Base-by-base conservation (phyloP, 2,329 filamentous ascomycete species). In the Colletotrichum somersetense region DNA sequence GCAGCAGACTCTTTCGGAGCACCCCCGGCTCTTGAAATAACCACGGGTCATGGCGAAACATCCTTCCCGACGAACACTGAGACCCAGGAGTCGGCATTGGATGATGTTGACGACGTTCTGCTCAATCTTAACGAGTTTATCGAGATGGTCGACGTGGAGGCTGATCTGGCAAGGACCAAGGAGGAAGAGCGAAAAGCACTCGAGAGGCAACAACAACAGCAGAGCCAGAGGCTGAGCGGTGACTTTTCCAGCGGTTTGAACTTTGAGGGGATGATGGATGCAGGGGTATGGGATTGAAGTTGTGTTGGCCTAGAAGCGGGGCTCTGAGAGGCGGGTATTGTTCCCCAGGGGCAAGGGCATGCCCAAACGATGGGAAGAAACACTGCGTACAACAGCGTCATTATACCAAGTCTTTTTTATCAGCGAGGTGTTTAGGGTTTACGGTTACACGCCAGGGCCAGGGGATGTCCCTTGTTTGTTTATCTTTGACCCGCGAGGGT, bases 21-120 rank as follows among this genome's bases (percentile, higher is more conserved):
- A 69, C 30, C 38, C 3, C 30, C 8, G 11, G 70, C 55, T 7
- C 40, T 46, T 0, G 66, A 71, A 71, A 76, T 56, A 35, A 73
- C 67, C 44, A 74, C 62, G 63, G 62, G 56, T 71, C n/a, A 10
- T 18, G 66, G 46, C 23, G 44, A 65, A 11, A 30, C 26, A 14
- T 33, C 18, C n/a, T 20, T 69, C 7, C 23, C 71, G 30, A 71
- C 67, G n/a, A 56, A 59, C 23, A 46, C 66, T 8, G 44, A 62
- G 20, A 56, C 16, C n/a, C 52, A 75, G 18, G 72, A 76, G 48
- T 74, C 78, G 46, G 74, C 69, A 2, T 73, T 80, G 0, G 85
- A 87, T 71, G 83, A 85, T 67, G 85, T 85, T 48, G 83, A 79
- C n/a, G 83, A 79, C 5, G 85, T 87, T 1, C 78, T 87, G 69